A percentile compares a stretch with the other conserved stretches of the same genome.
Conservation (phyloP, 2,329 filamentous ascomycete genomes). For the Elsinoe ampelina region DNA sequence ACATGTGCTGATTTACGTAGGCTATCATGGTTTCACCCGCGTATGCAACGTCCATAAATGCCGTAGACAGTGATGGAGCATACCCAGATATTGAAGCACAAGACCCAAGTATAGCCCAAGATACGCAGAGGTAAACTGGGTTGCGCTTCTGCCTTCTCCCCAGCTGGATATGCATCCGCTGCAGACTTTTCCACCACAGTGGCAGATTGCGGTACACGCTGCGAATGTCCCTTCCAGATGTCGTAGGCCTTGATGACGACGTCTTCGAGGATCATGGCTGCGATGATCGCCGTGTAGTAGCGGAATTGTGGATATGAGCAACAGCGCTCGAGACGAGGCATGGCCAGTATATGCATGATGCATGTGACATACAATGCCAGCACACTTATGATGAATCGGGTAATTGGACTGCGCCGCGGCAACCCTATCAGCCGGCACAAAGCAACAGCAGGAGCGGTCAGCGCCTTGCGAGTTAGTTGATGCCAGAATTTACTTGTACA, state of each 20-base stretch:
- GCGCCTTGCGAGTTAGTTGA: not conserved
- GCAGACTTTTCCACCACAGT: too few relatives aligned
- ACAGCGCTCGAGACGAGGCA: not conserved
- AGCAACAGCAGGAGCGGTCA: not conserved
- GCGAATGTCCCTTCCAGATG: too few relatives aligned
- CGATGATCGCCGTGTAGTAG: not conserved
- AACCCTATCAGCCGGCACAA: not conserved
- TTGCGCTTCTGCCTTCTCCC: not conserved
- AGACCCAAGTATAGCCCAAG: not conserved
- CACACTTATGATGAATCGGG: conserved; percentile 1
- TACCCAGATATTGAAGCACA: conserved; percentile 4
- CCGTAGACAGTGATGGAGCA: not conserved
- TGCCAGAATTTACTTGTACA: conserved; percentile 10
- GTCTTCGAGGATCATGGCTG: not conserved
- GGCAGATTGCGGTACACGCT: too few relatives aligned
- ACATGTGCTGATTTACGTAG: too few relatives aligned
- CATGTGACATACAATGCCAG: not conserved
- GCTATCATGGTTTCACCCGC: not conserved
- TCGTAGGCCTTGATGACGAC: not conserved
- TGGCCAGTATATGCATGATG: conserved; percentile 6
- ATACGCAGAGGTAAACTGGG: not conserved
- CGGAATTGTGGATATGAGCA: not conserved
- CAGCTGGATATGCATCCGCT: not conserved
- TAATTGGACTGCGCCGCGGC: not conserved
- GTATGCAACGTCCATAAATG: too few relatives aligned